Base-by-base conservation (phyloP, 2,329 filamentous ascomycete species). In the Tolypocladium tundrense region DNA sequence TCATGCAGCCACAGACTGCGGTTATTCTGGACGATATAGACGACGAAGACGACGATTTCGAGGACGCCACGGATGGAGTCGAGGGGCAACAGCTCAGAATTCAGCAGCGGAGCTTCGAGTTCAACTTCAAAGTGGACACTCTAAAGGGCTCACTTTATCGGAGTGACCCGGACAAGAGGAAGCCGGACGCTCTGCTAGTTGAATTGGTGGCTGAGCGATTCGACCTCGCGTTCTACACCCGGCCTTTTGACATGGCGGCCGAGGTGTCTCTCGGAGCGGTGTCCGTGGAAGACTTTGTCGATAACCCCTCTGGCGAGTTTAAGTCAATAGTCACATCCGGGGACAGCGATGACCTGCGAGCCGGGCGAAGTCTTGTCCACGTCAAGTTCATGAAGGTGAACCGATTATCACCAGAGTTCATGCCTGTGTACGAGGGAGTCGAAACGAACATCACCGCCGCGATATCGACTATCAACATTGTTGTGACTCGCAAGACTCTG, bases 241-340 rank as follows among this genome's bases (percentile, higher is more conserved):
- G 93, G 31, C 87, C 90, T 0, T 97, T 88, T 65, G 93, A 99
- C 69, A 94, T 99, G 87, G 89, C 87, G 33, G 93, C 94, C 1
- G 90, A 97, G 66, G 90, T 99, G 33, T 86, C 91, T 0, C 80
- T 99, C 11, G 88, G 89, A 16, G 92, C 91, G 1, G 78, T 99
- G 21, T 90, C 88, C 0, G 85, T 99, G 3, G 93, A 97, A 67
- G 94, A 99, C 68, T 92, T 97, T 68, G 93, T 99, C 10, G 93
- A 94, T 63, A 88, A 93, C 57, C 86, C 91, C 0, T 77, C 90
- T 0, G 87, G 88, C 9, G 93, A 97, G 67, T 99, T 99, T 78
- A 96, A 94, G 73, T 93, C 93, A 33, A 95, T 99, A 55, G 85
- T 99, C n/a, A 96, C 92, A 0, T 97, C 94, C 1, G 84, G 83